phyloP scores from a whole-genome alignment of 345 rosid species.

The Nasturtium officinale region DNA sequence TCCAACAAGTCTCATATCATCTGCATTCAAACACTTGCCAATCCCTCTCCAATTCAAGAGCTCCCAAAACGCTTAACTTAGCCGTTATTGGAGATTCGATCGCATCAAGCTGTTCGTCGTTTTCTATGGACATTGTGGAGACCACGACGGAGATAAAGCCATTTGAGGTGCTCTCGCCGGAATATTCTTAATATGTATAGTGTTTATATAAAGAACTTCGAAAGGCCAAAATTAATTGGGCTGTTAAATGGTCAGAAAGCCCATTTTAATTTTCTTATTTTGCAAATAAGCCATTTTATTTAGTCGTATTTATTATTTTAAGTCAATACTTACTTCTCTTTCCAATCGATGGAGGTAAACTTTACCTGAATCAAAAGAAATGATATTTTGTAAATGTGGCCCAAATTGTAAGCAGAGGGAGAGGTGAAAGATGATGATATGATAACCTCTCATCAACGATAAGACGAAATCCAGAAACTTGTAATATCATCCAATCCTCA shows the following conservation, averaged over 20 bases:
- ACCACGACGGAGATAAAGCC: slow-evolving; percentile 33
- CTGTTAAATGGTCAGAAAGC: background rate
- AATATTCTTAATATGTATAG: no score
- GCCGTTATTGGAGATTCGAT: slow-evolving; percentile 29
- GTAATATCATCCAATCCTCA: slow-evolving; percentile 23
- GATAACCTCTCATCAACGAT: slow-evolving; percentile 66
- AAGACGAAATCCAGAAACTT: slow-evolving; percentile 43
- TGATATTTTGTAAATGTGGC: slow-evolving; percentile 18
- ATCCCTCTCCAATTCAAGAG: slow-evolving; percentile 51
- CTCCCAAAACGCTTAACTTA: slow-evolving; percentile 45
- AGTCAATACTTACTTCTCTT: background rate
- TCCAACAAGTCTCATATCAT: slow-evolving; percentile 84
- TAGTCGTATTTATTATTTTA: background rate
- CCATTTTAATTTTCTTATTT: background rate
- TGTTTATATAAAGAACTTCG: background rate
- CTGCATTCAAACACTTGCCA: slow-evolving; percentile 95
- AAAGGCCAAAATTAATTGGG: slow-evolving; percentile 8
- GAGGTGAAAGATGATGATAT: slow-evolving; percentile 32
- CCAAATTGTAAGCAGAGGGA: slow-evolving; percentile 8
- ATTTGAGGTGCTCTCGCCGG: no score
- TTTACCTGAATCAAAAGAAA: background rate
- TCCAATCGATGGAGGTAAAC: background rate
- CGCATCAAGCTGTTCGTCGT: slow-evolving; percentile 25
- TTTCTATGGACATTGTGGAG: no score
- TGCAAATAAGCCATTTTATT: background rate